Evolutionary conservation across 371 early-diverging fungal genomes (phyloP).

Genomic region (Dinochytrium kinnereticum): DNA sequence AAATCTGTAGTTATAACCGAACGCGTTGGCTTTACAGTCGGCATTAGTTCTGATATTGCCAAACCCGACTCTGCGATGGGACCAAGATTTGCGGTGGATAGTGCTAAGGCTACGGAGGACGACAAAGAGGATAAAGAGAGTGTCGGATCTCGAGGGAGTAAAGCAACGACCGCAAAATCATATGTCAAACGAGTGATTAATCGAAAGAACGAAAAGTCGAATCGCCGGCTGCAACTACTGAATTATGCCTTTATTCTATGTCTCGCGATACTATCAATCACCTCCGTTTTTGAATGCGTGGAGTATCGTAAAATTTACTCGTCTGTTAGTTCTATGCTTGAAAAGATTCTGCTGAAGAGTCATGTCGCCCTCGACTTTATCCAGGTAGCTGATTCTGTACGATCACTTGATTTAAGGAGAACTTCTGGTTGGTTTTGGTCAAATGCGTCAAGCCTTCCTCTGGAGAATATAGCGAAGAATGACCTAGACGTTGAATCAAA

Average conservation of each 20-base stretch:
- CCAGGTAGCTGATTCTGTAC: neutral
- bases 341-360: neutral
- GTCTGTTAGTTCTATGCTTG: neutral
- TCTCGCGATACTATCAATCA: neutral
- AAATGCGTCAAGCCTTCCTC: neutral
- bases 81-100: too few species aligned
- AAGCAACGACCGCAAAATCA: neutral
- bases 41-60: too few species aligned
- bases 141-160: neutral
- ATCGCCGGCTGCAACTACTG: conserved; percentile 21
- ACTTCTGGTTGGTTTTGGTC: neutral
- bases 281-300: conserved; percentile 15
- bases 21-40: too few species aligned
- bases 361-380: neutral
- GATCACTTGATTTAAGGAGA: neutral
- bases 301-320: neutral
- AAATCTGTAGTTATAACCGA: too few species aligned
- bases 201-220: conserved; percentile 20
- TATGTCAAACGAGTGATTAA: conserved; percentile 23
- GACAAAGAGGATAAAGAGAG: neutral
- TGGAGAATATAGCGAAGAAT: too few species aligned
- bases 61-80: too few species aligned
- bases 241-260: conserved; percentile 1
- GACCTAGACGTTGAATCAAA: neutral
- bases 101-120: too few species aligned